Evolutionary conservation across 75 land plant species (phyloP), one percentile per base, ranked within the genome.

Genomic region (Sequoiadendron giganteum): DNA sequence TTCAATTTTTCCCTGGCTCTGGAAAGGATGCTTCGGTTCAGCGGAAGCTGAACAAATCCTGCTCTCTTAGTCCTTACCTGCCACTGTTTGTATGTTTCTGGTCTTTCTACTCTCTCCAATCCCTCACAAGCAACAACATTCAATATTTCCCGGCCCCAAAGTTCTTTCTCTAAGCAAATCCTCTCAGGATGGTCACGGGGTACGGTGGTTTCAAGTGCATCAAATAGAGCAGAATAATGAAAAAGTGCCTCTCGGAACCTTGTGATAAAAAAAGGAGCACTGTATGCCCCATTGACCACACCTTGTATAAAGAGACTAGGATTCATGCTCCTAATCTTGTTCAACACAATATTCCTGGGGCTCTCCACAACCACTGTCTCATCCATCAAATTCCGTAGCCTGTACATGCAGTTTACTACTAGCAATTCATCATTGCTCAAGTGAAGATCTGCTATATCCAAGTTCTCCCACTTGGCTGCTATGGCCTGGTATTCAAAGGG

Each of bases 61-160:
- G 96, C 96, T 76, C 95, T 92, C 89, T 72, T 39, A 40, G 89
- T 89, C 85, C 97, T 83, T 3, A 88, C 90, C 83, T 95, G 98
- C 99, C 99, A 97, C 88, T 96, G 95, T 88, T 92, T 94, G 91
- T 96, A 97, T 0, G 98, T 91, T 87, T 97, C 99, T 11, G 99
- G 93, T 85, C 97, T 92, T 80, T 96, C 98, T 13, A 96, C 89
- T 87, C 98, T 94, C 86, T 95, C 95, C 42, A 84, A 14, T 10
- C 97, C 99, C 89, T 97, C 99, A 83, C 99, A 97, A 2, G 98
- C 95, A 18, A 97, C 89, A 9, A 94, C 89, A 88, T 97, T 97
- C 87, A 97, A 73, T 2, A 91, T 93, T 39, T 95, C 95, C 65
- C 93, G 87, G 9, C 96, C 99, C 9, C 92, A 73, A 10, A 94